phyloP scores from a whole-genome alignment of 768 basidiomycete genomes.

The Pilatotrama ljubarskyi region DNA sequence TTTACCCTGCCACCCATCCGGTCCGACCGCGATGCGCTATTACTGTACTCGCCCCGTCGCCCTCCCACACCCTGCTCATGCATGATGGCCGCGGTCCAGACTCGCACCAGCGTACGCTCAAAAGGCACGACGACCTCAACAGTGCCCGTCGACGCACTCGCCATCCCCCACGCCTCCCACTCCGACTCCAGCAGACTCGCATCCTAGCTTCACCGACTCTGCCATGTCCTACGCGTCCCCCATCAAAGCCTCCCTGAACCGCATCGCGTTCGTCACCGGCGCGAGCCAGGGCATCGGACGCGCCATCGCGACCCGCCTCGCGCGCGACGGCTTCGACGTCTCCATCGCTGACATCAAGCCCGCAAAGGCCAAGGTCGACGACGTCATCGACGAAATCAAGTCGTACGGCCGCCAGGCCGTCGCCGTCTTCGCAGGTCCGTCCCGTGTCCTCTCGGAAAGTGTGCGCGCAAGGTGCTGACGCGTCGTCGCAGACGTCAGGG shows the following conservation, averaged over 20 bases:
- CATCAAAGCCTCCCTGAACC: constrained; percentile 31
- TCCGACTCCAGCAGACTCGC: background rate
- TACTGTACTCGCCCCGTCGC: background rate
- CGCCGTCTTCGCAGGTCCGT: constrained; percentile 29
- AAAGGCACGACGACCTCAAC: background rate
- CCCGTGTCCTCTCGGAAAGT: no score
- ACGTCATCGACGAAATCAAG: constrained; percentile 32
- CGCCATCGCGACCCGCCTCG: constrained; percentile 48
- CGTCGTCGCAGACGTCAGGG: constrained; percentile 25
- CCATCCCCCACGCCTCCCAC: background rate
- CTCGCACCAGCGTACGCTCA: background rate
- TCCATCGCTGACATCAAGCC: constrained; percentile 45
- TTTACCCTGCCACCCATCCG: background rate
- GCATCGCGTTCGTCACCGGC: constrained; percentile 46
- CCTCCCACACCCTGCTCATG: background rate
- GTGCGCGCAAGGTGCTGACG: background rate
- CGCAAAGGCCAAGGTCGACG: constrained; percentile 27
- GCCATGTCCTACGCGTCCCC: constrained; percentile 24
- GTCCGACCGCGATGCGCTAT: background rate
- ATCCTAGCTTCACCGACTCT: background rate
- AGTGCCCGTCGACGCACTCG: background rate
- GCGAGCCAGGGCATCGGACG: constrained; percentile 49
- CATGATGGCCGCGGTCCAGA: background rate
- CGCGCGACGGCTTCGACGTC: constrained; percentile 47
- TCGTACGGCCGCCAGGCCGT: constrained; percentile 34